These are phyloP conservation scores for Mimosa bimucronata DNA, from an alignment of 306 rosid species.

Conservation along the genomic window DNA sequence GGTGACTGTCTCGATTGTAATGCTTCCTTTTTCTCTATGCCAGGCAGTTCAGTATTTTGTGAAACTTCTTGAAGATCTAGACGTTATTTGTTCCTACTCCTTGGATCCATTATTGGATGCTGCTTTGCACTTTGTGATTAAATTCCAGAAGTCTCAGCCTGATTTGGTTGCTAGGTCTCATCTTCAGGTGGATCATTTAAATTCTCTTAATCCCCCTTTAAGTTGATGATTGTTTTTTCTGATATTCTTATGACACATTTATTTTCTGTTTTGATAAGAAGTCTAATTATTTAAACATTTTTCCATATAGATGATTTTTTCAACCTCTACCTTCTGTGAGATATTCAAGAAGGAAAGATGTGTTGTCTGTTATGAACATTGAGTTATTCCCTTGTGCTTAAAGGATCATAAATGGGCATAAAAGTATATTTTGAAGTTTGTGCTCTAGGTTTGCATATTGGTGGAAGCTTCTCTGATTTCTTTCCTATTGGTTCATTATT, in stretches of 20 bases:
- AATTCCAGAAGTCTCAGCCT: conserved; percentile 85
- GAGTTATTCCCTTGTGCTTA: conserved; percentile 11
- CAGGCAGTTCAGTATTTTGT: conserved; percentile 88
- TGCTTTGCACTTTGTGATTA: conserved; percentile 81
- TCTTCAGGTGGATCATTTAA: conserved; percentile 73
- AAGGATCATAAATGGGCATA: conserved; percentile 7
- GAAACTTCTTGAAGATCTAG: conserved; percentile 86
- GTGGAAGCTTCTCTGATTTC: neutral
- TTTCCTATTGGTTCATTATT: conserved; percentile 19
- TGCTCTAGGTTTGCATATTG: conserved; percentile 29
- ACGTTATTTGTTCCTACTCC: conserved; percentile 66
- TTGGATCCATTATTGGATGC: conserved; percentile 76
- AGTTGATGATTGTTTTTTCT: conserved; percentile 14
- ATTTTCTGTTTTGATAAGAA: conserved; percentile 21
- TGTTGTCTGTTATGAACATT: conserved; percentile 18
- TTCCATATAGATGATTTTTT: conserved; percentile 4
- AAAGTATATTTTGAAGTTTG: conserved; percentile 10
- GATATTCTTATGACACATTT: conserved; percentile 2
- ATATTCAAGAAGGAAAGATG: conserved; percentile 18
- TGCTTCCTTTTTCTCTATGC: conserved; percentile 39
- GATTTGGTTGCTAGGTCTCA: conserved; percentile 96
- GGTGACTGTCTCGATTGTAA: conserved; percentile 27
- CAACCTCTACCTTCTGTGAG: conserved; percentile 14
- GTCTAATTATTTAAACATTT: conserved; percentile 21
- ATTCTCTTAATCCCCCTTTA: conserved; percentile 20